Conservation (phyloP, 306 rosid genomes). For the Acacia acuminata region DNA sequence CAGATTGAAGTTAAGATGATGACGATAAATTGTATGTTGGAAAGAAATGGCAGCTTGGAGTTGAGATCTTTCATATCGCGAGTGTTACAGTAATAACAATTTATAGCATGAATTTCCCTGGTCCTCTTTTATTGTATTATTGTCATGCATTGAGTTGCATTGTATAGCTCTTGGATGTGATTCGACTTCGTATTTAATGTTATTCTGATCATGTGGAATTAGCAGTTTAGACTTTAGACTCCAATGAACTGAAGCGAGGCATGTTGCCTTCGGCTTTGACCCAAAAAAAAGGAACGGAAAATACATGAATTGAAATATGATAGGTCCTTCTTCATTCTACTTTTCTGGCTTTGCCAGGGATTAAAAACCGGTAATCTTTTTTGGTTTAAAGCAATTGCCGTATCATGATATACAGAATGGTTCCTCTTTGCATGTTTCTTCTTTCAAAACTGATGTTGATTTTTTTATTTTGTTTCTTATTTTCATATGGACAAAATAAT, state of each 20-base stretch:
- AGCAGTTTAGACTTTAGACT: constrained; percentile 36
- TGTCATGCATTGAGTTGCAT: constrained; percentile 25
- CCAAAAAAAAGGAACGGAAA: not conserved
- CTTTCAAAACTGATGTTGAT: too few relatives aligned
- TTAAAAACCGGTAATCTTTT: too few relatives aligned
- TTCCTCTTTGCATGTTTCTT: too few relatives aligned
- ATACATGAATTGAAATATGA: not conserved
- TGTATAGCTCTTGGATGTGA: constrained; percentile 42
- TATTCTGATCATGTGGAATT: constrained; percentile 38
- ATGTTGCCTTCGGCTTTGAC: not conserved
- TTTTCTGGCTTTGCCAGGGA: too few relatives aligned
- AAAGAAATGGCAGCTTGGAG: constrained; percentile 32
- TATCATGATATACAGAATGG: too few relatives aligned
- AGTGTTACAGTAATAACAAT: constrained; percentile 37
- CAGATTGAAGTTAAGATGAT: constrained; percentile 57
- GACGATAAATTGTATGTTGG: constrained; percentile 53
- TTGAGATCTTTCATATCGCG: constrained; percentile 38
- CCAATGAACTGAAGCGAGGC: constrained; percentile 26
- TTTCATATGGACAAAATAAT: too few relatives aligned
- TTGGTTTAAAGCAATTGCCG: too few relatives aligned
- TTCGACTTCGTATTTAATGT: constrained; percentile 33
- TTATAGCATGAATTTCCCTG: constrained; percentile 33
- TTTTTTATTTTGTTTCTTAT: too few relatives aligned
- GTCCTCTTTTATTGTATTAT: constrained; percentile 3
- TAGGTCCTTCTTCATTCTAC: not conserved